A percentile compares a stretch with the other conserved stretches of the same genome.
Conservation (phyloP, 2,329 filamentous ascomycete species). For the Phialophora expanda region DNA sequence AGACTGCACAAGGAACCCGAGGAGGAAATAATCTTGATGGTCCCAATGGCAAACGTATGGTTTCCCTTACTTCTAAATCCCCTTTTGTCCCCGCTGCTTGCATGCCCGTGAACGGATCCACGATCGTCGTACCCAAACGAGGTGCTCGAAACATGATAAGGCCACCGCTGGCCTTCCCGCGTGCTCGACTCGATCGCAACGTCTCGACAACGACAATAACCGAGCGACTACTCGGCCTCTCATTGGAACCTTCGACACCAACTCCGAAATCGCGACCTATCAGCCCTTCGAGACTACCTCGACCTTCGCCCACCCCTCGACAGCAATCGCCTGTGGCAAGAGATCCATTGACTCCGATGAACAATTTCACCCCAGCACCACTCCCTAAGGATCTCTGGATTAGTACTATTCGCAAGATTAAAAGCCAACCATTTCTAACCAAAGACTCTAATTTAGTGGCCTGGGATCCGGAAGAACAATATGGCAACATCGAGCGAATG, state of each 20-base stretch:
- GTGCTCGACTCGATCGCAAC: slow-evolving; percentile 10
- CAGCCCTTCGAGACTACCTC: slow-evolving; percentile 36
- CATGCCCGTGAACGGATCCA: slow-evolving; percentile 27
- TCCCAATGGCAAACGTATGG: slow-evolving; percentile 61
- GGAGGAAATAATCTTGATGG: slow-evolving; percentile 44
- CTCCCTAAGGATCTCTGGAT: slow-evolving; percentile 44
- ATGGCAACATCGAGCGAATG: slow-evolving; percentile 76
- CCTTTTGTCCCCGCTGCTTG: slow-evolving; percentile 32
- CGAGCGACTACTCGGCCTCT: slow-evolving; percentile 41
- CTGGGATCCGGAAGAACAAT: slow-evolving; percentile 78
- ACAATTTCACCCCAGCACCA: slow-evolving; percentile 43
- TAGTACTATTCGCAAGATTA: slow-evolving; percentile 42
- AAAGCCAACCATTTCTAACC: slow-evolving; percentile 64
- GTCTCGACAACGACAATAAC: slow-evolving; percentile 28
- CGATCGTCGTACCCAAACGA: slow-evolving; percentile 26
- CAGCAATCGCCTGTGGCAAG: slow-evolving; percentile 47
- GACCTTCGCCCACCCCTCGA: slow-evolving; percentile 27
- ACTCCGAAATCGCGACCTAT: slow-evolving; percentile 24
- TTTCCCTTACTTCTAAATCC: slow-evolving; percentile 45
- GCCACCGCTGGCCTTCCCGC: not conserved
- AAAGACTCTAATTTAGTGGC: slow-evolving; percentile 77
- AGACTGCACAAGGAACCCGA: slow-evolving; percentile 51
- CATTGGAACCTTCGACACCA: slow-evolving; percentile 27
- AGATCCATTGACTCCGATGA: slow-evolving; percentile 39
- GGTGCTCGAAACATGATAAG: slow-evolving; percentile 24